phyloP scores from a whole-genome alignment of 192 early-diverging fungal genomes.

The Chytriomyces sp. region DNA sequence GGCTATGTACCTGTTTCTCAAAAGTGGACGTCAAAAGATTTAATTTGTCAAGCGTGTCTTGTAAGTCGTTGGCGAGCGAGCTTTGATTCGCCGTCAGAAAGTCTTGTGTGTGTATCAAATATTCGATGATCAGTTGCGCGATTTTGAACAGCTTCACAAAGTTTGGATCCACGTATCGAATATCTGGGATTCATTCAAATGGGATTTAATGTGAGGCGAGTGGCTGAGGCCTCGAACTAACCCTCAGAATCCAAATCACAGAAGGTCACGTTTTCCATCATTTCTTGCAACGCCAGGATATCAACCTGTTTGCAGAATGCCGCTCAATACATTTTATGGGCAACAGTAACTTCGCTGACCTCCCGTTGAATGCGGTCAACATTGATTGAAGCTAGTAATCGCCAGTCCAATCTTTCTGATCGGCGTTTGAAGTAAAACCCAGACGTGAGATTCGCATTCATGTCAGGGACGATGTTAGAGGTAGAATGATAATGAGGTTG shows the following conservation, averaged over 20 bases:
- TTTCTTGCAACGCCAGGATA: slow-evolving; percentile 48
- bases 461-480: neutral
- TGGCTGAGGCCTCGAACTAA: neutral
- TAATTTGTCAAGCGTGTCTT: slow-evolving; percentile 17
- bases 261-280: slow-evolving; percentile 59
- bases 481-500: neutral
- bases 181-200: slow-evolving; percentile 26
- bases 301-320: slow-evolving; percentile 38
- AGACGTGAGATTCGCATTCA: neutral
- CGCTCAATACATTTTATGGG: neutral
- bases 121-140: slow-evolving; percentile 60
- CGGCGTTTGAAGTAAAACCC: slow-evolving; percentile 53
- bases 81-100: slow-evolving; percentile 22
- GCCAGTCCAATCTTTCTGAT: slow-evolving; percentile 54
- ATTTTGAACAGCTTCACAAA: slow-evolving; percentile 60
- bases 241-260: slow-evolving; percentile 57
- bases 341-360: no score
- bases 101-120: slow-evolving; percentile 55
- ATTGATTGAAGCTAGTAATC: slow-evolving; percentile 43
- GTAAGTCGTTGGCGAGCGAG: slow-evolving; percentile 19
- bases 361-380: slow-evolving; percentile 50
- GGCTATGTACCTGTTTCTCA: slow-evolving; percentile 39
- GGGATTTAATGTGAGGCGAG: neutral
- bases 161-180: slow-evolving; percentile 54
- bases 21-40: slow-evolving; percentile 3